Conservation (phyloP, 345 rosid species). For the Streptanthus diversifolius region DNA sequence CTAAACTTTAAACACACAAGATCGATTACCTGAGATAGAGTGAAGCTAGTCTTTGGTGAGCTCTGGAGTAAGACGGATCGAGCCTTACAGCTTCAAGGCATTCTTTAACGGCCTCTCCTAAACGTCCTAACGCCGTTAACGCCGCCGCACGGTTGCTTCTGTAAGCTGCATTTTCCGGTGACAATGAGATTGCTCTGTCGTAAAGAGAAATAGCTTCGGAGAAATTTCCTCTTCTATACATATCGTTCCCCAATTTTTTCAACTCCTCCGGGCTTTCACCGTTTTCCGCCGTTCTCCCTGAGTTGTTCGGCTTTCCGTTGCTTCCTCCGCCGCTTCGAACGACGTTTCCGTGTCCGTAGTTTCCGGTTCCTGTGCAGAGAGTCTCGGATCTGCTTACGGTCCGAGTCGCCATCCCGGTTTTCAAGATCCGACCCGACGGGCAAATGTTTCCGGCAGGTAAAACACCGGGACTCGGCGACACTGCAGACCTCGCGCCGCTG, state of each 20-base stretch:
- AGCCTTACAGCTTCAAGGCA: conserved; percentile 83
- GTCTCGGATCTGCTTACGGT: conserved; percentile 50
- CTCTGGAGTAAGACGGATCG: conserved; percentile 68
- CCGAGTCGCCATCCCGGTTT: conserved; percentile 52
- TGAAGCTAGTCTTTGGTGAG: conserved; percentile 76
- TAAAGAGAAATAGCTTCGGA: conserved; percentile 68
- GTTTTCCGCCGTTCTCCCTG: conserved; percentile 47
- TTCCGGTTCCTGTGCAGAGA: conserved; percentile 69
- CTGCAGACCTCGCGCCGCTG: conserved; percentile 33
- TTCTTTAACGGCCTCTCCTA: conserved; percentile 76
- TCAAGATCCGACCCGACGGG: conserved; percentile 83
- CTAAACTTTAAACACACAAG: not conserved
- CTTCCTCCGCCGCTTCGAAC: conserved; percentile 44
- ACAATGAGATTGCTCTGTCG: conserved; percentile 67
- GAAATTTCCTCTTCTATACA: conserved; percentile 68
- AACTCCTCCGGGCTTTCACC: conserved; percentile 65
- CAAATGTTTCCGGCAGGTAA: conserved; percentile 85
- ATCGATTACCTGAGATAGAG: conserved; percentile 59
- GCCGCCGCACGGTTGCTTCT: conserved; percentile 89
- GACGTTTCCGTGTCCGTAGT: conserved; percentile 91
- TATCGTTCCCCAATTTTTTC: conserved; percentile 74
- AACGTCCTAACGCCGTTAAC: conserved; percentile 61
- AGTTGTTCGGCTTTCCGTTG: conserved; percentile 21
- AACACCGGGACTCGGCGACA: conserved; percentile 40
- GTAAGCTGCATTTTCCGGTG: conserved; percentile 70